Conservation (phyloP, 192 early-diverging fungal genomes). For the Rhizoclosmatium globosum region DNA sequence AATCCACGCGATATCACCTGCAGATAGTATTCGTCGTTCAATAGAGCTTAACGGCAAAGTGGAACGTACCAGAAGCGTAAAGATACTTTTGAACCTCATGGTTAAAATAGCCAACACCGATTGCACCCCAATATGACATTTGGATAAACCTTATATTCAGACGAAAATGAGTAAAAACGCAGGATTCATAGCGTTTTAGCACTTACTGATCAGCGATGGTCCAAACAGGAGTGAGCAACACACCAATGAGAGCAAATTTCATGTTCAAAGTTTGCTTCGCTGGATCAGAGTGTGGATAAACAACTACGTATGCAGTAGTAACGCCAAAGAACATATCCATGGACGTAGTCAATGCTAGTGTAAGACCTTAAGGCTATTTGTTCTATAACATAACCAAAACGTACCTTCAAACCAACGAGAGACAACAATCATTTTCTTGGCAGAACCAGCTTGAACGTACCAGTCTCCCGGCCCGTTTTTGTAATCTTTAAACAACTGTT, state of each 20-base stretch:
- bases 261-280: not conserved
- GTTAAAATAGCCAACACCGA: not conserved
- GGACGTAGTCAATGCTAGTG: not conserved
- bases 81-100: not conserved
- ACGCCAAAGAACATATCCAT: slow-evolving; percentile 14
- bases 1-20: no score
- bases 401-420: not conserved
- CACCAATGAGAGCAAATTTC: not conserved
- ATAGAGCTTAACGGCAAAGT: no score
- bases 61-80: not conserved
- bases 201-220: no score
- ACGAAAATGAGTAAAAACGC: not conserved
- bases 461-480: not conserved
- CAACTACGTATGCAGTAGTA: not conserved
- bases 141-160: slow-evolving; percentile 1
- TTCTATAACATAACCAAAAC: not conserved
- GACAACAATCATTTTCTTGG: not conserved
- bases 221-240: not conserved
- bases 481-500: not conserved
- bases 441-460: not conserved
- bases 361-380: no score
- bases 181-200: no score
- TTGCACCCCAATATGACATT: slow-evolving; percentile 3
- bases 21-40: no score
- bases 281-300: slow-evolving; percentile 1